A percentile compares a stretch with the other conserved stretches of the same genome.
Conservation (phyloP, 2,329 filamentous ascomycete genomes). For the Sporothrix globosa region DNA sequence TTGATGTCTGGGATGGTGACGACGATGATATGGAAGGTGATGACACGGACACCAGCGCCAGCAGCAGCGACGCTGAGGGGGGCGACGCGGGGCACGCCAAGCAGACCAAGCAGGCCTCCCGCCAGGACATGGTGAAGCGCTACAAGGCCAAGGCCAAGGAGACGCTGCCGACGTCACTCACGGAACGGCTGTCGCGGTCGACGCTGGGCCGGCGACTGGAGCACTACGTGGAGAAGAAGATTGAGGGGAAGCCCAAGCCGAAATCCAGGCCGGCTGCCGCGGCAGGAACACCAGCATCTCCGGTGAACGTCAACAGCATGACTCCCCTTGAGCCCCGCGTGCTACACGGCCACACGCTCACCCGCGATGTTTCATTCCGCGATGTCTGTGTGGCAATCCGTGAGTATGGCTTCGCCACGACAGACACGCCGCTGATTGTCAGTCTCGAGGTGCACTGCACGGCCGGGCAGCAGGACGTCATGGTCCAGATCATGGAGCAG, state of each 20-base stretch:
- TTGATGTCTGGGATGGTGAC: constrained; percentile 93
- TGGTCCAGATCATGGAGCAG: constrained; percentile 90
- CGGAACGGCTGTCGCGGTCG: constrained; percentile 54
- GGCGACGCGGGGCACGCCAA: not conserved
- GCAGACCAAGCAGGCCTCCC: constrained; percentile 45
- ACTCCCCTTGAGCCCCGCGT: constrained; percentile 68
- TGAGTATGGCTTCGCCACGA: constrained; percentile 74
- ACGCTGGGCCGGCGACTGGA: constrained; percentile 51
- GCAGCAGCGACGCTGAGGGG: constrained; percentile 51
- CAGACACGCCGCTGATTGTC: constrained; percentile 84
- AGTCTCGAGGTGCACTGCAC: constrained; percentile 90
- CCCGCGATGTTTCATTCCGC: constrained; percentile 83
- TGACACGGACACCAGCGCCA: constrained; percentile 45
- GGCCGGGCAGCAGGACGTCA: constrained; percentile 78
- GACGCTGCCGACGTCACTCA: constrained; percentile 51
- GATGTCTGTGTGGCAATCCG: constrained; percentile 80
- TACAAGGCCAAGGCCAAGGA: constrained; percentile 71
- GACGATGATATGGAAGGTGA: constrained; percentile 17
- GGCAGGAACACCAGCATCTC: not conserved
- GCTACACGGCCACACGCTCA: constrained; percentile 86
- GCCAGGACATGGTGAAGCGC: constrained; percentile 62
- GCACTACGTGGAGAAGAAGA: constrained; percentile 43
- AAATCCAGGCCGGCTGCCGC: not conserved
- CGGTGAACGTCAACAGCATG: not conserved
- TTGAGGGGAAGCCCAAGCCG: constrained; percentile 32